Base-by-base conservation (phyloP, 345 rosid genomes). In the Brassica cretica region DNA sequence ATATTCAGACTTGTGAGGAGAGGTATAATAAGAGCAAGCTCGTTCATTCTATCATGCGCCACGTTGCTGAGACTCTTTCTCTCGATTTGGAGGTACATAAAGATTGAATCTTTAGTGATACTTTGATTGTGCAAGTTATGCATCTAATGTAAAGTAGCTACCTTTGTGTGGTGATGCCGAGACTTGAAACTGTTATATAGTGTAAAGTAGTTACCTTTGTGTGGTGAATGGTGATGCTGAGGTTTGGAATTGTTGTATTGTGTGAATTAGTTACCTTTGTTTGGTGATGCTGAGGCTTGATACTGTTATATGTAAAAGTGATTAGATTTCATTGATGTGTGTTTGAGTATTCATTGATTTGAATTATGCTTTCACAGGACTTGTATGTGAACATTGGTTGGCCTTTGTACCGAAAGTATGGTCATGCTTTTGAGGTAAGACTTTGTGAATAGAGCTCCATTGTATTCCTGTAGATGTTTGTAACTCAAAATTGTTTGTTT, bases 1-100 rank as follows among this genome's bases (percentile, higher is more conserved):
- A 95, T 81, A 93, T 90, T 68, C 94, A 89, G 78, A 82, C 93
- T 53, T 93, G 99, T 69, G 99, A 95, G 77, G 99, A 95, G 88
- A 86, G 97, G 86, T 93, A 90, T 76, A 95, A 93, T 74, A 95
- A 95, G 92, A 95, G 99, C 84, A 95, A 95, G 87, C 98, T 95
- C 30, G 99, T 95, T 1, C 99, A 95, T 81, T 95, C 97, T 68
- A 95, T 95, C 75, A 93, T 95, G 97, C 91, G 98, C 3, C 99
- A 95, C 66, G 99, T 95, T 1, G 98, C 96, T 1, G 98, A 93
- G 89, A 95, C 99, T 16, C 29, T 93, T 62, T 82, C 85, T 1
- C 78, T 93, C 46, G 98, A 91, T 86, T 89, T 95, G 73, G 99
- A 95, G 99, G 99, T 93, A 53, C 18, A 6, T 6, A 53, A 53